phyloP scores from a whole-genome alignment of 2,329 filamentous ascomycete genomes.

The Zymoseptoria tritici region DNA sequence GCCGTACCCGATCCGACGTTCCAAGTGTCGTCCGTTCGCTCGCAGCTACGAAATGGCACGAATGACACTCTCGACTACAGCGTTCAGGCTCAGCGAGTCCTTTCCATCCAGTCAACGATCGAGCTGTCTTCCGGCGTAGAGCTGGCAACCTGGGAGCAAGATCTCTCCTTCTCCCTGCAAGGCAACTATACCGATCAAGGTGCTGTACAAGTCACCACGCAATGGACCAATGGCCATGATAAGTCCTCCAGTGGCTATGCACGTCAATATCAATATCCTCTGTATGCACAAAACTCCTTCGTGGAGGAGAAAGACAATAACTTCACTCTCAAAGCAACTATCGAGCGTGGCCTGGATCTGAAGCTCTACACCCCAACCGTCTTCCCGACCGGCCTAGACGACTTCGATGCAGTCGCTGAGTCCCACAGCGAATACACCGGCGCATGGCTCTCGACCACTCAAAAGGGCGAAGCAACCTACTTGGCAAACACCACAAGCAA shows the following conservation, averaged over 20 bases:
- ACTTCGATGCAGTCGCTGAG: slow-evolving; percentile 35
- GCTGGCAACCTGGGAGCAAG: slow-evolving; percentile 51
- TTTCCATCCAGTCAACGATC: slow-evolving; percentile 49
- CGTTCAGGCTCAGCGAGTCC: slow-evolving; percentile 47
- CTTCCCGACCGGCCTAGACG: slow-evolving; percentile 56
- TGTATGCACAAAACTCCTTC: slow-evolving; percentile 51
- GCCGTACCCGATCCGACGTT: slow-evolving; percentile 42
- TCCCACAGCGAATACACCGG: slow-evolving; percentile 18
- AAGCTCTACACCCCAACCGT: slow-evolving; percentile 40
- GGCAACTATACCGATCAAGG: slow-evolving; percentile 50
- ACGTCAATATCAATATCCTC: slow-evolving; percentile 51
- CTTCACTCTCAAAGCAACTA: slow-evolving; percentile 40
- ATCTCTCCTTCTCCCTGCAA: slow-evolving; percentile 48
- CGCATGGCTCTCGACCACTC: slow-evolving; percentile 43
- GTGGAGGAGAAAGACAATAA: slow-evolving; percentile 32
- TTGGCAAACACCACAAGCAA: slow-evolving; percentile 40
- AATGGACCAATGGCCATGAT: slow-evolving; percentile 46
- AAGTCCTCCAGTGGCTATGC: slow-evolving; percentile 32
- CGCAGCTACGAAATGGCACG: slow-evolving; percentile 42
- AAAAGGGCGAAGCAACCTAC: slow-evolving; percentile 53
- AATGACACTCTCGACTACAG: slow-evolving; percentile 52
- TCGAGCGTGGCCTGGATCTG: slow-evolving; percentile 45
- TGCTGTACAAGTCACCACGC: slow-evolving; percentile 46
- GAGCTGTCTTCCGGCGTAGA: slow-evolving; percentile 41
- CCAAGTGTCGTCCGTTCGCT: slow-evolving; percentile 43